Base-by-base conservation (phyloP, 1,139 yeast genomes). In the Candida freyschussii region DNA sequence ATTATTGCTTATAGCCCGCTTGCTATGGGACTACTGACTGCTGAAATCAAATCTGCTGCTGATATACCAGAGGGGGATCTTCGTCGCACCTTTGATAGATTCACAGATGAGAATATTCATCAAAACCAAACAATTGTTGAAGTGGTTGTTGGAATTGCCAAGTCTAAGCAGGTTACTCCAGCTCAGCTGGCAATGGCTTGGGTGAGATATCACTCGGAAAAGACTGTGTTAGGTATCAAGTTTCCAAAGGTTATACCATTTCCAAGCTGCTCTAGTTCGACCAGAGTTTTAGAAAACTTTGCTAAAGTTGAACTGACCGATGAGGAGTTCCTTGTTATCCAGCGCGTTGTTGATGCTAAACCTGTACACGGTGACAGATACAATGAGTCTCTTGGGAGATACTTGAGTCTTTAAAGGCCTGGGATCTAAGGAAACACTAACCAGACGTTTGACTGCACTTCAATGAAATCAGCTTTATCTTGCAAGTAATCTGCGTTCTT, bases 1-100 rank as follows among this genome's bases (percentile, higher is more conserved):
- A 63, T 84, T 23, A 61, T 82, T 41, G 85, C 89, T 17, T 85
- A 86, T 59, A 80, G 94, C 17, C 95, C 95, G 25, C 65, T 86
- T 40, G 78, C 86, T n/a, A 67, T 83, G 50, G 95, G 96, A 1
- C 59, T 77, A 37, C 67, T 86, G 39, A 78, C 93, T 7, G 93
- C 91, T 36, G 44, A 62, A 13, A 69, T 75, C 37, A 70, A 61
- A 27, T 54, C 67, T 9, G 47, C 59, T 4, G 60, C 61, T 5
- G 69, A 67, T 34, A 51, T 75, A 27, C 68, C 73, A 13, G 62
- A 63, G 30, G 76, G 70, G 29, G 91, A 80, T 51, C 39, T 72
- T 36, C 67, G 85, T 44, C 47, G 45, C 10, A 40, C 42, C 27
- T 50, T 75, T 24, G 87, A 75, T 32, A 69, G 79, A 43, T 82